Evolutionary conservation across 768 basidiomycete genomes (phyloP).

Genomic region (Hydnum rufescens): DNA sequence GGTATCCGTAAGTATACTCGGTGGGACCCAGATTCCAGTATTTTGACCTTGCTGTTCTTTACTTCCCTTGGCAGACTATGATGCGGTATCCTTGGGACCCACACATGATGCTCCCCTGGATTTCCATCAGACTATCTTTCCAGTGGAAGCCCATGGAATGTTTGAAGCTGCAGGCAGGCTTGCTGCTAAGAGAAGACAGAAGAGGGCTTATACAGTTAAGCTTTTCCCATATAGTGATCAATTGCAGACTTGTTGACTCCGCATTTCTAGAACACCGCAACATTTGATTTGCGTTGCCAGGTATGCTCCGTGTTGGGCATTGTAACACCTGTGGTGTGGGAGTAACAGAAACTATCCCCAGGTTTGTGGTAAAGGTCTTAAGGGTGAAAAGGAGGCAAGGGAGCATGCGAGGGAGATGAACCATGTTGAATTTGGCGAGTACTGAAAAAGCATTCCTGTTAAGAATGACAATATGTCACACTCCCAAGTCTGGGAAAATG

Average conservation of each 20-base stretch:
- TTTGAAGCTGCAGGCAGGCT: conserved; percentile 49
- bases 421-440: conserved; percentile 70
- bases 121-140: conserved; percentile 81
- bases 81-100: conserved; percentile 71
- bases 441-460: too few relatives aligned
- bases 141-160: conserved; percentile 37
- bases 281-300: conserved; percentile 80
- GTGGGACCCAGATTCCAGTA: not conserved
- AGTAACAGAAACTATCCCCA: too few relatives aligned
- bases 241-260: not conserved
- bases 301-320: conserved; percentile 19
- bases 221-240: not conserved
- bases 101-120: conserved; percentile 52
- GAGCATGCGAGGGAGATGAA: conserved; percentile 76
- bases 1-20: conserved; percentile 45
- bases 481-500: too few relatives aligned
- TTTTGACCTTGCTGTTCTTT: not conserved
- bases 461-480: too few relatives aligned
- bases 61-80: conserved; percentile 37
- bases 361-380: conserved; percentile 69
- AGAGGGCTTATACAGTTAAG: conserved; percentile 51
- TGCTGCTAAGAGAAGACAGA: conserved; percentile 47
- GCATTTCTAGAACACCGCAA: conserved; percentile 35
- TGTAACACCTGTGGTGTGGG: not conserved
- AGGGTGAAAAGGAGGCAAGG: conserved; percentile 85